Base-by-base conservation (phyloP, 768 basidiomycete species). In the Cystofilobasidium capitatum region DNA sequence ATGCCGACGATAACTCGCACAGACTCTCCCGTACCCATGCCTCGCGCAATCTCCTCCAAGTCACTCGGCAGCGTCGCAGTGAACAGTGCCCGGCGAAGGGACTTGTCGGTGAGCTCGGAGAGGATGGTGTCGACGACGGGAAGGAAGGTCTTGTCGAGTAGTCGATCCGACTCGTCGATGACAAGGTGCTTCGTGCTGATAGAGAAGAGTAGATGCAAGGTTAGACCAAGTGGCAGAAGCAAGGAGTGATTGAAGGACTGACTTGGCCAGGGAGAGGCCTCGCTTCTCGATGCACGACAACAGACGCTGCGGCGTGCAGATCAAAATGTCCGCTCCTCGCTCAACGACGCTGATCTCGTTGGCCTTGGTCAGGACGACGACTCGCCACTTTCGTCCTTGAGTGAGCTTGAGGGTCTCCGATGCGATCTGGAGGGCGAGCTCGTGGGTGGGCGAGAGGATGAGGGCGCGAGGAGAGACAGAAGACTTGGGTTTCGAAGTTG, bases 1-100 rank as follows among this genome's bases (percentile, higher is more conserved):
- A 94, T 80, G 40, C 96, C 96, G 35, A 97, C 92, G n/a, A 98
- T 90, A 14, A 97, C 84, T 13, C 96, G 85, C 61, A 97, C 86
- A 5, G 91, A 90, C 73, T 94, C 84, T 33, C 66, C 66, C 7
- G 81, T 81, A 37, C 98, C 81, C 82, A 93, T 88, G 29, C 81
- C 82, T 83, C 91, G 85, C 0, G 91, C 91, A 33, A 91, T 79
- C 73, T 87, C 88, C 76, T 99, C 96, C 0, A 84, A 87, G 13
- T 85, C 84, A 14, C 89, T 86, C 22, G 94, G 94, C 51, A 99
- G 83, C 0, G 96, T 99, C 0, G 96, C 96, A 72, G 90, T 92
- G 76, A 98, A 91, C 24, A 97, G 85, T 2, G 88, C 88, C 73
- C 91, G 96, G 75, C 90, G 90, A 0, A 92, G 70, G 1, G 79